Conservation (phyloP, 2,329 filamentous ascomycete genomes). For the Colletotrichum musae region DNA sequence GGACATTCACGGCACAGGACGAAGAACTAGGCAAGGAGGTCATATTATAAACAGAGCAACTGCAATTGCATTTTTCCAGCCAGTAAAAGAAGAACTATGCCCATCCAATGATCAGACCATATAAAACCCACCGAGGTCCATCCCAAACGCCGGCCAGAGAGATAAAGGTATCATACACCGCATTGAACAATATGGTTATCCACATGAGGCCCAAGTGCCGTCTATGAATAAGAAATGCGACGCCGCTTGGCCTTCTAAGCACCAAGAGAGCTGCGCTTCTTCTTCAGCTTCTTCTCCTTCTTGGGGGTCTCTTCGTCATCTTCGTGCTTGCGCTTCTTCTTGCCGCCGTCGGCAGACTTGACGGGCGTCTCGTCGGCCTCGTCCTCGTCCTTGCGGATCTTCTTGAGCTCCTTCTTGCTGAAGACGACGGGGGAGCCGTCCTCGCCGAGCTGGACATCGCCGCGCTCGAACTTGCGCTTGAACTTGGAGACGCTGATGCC, state of each 20-base stretch:
- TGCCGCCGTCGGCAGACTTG: slow-evolving; percentile 58
- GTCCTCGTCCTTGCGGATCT: slow-evolving; percentile 74
- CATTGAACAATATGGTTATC: slow-evolving; percentile 42
- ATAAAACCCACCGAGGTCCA: slow-evolving; percentile 37
- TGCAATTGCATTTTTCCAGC: slow-evolving; percentile 41
- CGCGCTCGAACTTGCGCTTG: slow-evolving; percentile 82
- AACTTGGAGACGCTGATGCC: slow-evolving; percentile 83
- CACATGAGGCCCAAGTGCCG: slow-evolving; percentile 42
- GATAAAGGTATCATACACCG: slow-evolving; percentile 45
- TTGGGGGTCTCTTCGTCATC: slow-evolving; percentile 76
- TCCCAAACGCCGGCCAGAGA: slow-evolving; percentile 42
- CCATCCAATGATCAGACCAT: slow-evolving; percentile 43
- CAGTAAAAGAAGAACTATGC: slow-evolving; percentile 42
- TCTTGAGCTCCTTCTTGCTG: slow-evolving; percentile 85
- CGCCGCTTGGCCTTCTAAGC: slow-evolving; percentile 40
- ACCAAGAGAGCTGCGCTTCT: slow-evolving; percentile 52
- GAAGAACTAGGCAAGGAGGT: background rate
- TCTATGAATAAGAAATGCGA: slow-evolving; percentile 41
- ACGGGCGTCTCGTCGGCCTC: slow-evolving; percentile 60
- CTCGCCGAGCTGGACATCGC: slow-evolving; percentile 77
- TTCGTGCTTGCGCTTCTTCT: slow-evolving; percentile 82
- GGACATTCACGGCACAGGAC: background rate
- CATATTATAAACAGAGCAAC: slow-evolving; percentile 31
- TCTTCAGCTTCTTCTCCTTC: slow-evolving; percentile 71
- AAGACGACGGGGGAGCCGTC: slow-evolving; percentile 77